Base-by-base conservation (phyloP, 169 alveolate genomes). In the Cryptosporidium viatorum region DNA sequence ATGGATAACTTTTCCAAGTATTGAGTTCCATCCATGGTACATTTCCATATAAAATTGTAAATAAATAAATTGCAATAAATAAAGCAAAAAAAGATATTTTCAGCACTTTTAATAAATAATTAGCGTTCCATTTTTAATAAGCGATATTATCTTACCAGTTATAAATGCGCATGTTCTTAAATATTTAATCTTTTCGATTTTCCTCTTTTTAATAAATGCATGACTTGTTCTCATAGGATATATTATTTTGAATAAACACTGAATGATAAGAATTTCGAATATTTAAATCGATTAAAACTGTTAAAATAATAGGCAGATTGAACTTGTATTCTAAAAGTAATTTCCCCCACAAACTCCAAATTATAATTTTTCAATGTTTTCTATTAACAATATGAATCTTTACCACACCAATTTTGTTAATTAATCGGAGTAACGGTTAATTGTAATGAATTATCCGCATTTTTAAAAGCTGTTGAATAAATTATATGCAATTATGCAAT, bases 1-100 rank as follows among this genome's bases (percentile, higher is more conserved):
- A 37, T 58, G 58, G 69, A 31, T 45, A 35, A 48, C 14, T 31
- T 65, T 31, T 39, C 89, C 89, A 80, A 41, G 73, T 37, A 37
- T 48, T 67, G 23, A 41, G 37, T 23, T 80, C 75, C 45, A 43
- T 60, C 89, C 89, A 80, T 29, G 89, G 89, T 21, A 80, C 41
- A 33, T 74, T 33, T 14, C 89, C 89, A 67, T 80, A 80, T 3
- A 80, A 35, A 43, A 62, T 21, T 62, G 62, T 23, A 31, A 45
- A 41, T 16, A 23, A 21, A 43, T 80, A 29, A 48, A 80, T 16
- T 2, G 69, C n/a, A 33, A 62, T 9, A 29, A 65, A 41, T 16
- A 59, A 21, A 41, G 21, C 75, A 43, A 62, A 80, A 60, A 80
- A 7, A 3, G 21, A 43, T 10, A n/a, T 43, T 41, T 29, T 2